Evolutionary conservation across 2,329 filamentous ascomycete genomes (phyloP).

Genomic region (Ophioceras dolichostomum): DNA sequence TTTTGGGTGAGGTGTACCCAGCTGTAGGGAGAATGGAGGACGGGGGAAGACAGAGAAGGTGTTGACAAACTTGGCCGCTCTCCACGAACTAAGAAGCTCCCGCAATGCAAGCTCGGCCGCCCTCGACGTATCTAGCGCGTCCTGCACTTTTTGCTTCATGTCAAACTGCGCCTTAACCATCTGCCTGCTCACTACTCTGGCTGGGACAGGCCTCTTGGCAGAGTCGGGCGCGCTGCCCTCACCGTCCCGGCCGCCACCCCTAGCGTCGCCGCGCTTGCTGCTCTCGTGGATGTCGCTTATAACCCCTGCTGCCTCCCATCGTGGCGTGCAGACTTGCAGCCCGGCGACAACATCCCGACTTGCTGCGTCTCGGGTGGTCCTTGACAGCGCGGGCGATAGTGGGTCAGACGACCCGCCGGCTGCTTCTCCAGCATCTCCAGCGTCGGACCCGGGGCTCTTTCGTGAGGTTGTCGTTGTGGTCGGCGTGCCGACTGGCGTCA

Average conservation of each 20-base stretch:
- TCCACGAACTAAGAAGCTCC: constrained; percentile 70
- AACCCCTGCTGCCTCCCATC: constrained; percentile 67
- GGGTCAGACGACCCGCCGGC: constrained; percentile 18
- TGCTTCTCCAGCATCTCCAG: too few species aligned
- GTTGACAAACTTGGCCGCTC: constrained; percentile 72
- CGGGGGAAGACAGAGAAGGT: constrained; percentile 2
- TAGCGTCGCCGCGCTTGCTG: constrained; percentile 30
- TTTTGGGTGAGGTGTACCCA: background rate
- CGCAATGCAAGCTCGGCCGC: constrained; percentile 76
- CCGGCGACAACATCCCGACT: too few species aligned
- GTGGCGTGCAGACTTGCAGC: too few species aligned
- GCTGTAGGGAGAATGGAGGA: too few species aligned
- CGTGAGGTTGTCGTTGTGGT: constrained; percentile 25
- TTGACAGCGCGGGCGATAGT: constrained; percentile 24
- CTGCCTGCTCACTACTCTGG: constrained; percentile 36
- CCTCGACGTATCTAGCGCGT: constrained; percentile 66
- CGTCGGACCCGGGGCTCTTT: constrained; percentile 28
- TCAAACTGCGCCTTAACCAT: constrained; percentile 49
- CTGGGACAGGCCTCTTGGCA: constrained; percentile 21
- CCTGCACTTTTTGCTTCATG: constrained; percentile 48
- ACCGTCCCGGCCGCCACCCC: constrained; percentile 15
- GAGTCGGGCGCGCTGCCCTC: constrained; percentile 20
- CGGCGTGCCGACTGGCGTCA: constrained; percentile 44
- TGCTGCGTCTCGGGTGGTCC: too few species aligned
- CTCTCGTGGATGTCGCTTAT: constrained; percentile 59